These are phyloP conservation scores for Candida jianshihensis DNA, from an alignment of 805 yeast species.

Conservation along the genomic window DNA sequence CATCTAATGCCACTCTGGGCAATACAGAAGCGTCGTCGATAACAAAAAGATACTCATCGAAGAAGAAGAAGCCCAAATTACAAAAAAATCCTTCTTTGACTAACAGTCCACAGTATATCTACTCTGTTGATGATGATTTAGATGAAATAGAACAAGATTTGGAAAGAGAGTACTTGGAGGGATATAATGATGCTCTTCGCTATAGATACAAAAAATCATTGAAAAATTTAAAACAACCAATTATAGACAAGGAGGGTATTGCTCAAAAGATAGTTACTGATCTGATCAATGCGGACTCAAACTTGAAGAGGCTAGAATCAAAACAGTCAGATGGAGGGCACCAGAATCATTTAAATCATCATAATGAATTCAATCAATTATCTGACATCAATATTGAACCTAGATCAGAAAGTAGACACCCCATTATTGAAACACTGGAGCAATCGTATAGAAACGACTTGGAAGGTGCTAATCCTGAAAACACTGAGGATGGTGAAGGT, in stretches of 20 bases:
- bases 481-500: not conserved
- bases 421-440: conserved; percentile 8
- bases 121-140: conserved; percentile 79
- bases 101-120: conserved; percentile 31
- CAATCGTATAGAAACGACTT: conserved; percentile 3
- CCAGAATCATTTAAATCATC: conserved; percentile 10
- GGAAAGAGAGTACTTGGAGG: conserved; percentile 59
- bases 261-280: conserved; percentile 14
- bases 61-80: conserved; percentile 19
- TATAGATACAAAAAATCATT: conserved; percentile 31
- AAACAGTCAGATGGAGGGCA: conserved; percentile 13
- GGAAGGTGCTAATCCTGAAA: not conserved
- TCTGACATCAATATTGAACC: conserved; percentile 4
- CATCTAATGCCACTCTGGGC: no score
- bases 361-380: conserved; percentile 5
- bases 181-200: conserved; percentile 63
- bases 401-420: conserved; percentile 2
- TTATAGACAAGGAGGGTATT: conserved; percentile 4
- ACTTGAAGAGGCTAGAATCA: conserved; percentile 18
- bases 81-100: conserved; percentile 16
- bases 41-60: conserved; percentile 1
- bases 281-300: conserved; percentile 20
- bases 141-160: conserved; percentile 60
- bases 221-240: conserved; percentile 13
- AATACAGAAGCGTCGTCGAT: not conserved